Percentiles rank a stretch among this genome's conserved stretches.
Conservation (phyloP, 495 filamentous ascomycete genomes). For the Aspergillus coremiiformis region DNA sequence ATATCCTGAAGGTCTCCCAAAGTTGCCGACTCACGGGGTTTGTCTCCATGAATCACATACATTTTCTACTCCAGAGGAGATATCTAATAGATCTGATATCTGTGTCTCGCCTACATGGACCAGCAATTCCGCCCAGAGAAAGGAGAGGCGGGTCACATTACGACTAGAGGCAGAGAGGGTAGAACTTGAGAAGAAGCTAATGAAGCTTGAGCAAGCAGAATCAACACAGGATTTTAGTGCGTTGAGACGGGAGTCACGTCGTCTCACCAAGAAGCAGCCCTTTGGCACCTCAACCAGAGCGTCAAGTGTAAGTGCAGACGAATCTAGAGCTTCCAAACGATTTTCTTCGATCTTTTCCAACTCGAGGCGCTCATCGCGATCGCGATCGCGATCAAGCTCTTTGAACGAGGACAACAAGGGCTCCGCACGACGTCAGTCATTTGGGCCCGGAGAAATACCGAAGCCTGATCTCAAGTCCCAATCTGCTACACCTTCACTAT, state of each 20-base stretch:
- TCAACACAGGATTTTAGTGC: constrained; percentile 11
- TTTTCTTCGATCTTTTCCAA: constrained; percentile 29
- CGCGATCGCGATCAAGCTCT: constrained; percentile 27
- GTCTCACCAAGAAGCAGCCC: constrained; percentile 35
- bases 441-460: not conserved
- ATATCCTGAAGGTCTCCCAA: not conserved
- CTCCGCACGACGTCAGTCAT: constrained; percentile 2
- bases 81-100: constrained; percentile 5
- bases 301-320: constrained; percentile 27
- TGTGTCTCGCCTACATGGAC: constrained; percentile 16
- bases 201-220: constrained; percentile 28
- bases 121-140: constrained; percentile 13
- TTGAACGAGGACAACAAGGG: constrained; percentile 14
- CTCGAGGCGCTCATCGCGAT: constrained; percentile 27
- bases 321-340: constrained; percentile 21
- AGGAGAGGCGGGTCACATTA: constrained; percentile 32
- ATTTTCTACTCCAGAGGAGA: not conserved
- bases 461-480: not conserved
- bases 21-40: not conserved
- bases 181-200: constrained; percentile 31
- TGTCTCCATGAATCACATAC: not conserved
- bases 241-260: constrained; percentile 22
- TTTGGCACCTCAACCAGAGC: constrained; percentile 25
- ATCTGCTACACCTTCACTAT: constrained; percentile 17
- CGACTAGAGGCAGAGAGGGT: constrained; percentile 34